Evolutionary conservation across 2,329 filamentous ascomycete genomes (phyloP), one percentile per base, ranked within the genome.

Genomic region (Chaetoscypha palmicola): DNA sequence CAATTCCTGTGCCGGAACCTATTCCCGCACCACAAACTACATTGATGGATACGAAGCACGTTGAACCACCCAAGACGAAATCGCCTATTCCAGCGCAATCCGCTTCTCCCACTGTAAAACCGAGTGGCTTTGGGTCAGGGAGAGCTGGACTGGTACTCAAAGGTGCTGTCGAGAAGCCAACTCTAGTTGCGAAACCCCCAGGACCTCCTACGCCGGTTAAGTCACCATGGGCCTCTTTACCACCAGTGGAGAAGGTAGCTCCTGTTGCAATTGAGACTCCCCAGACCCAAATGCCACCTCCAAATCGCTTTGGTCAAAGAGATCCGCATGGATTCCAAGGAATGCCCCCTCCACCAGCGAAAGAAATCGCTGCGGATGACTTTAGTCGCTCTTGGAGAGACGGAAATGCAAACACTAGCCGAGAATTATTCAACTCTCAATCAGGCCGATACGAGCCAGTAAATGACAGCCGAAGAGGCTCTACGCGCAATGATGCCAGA

Each of bases 361-460:
- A 88, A 59, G 90, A 97, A 61, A 94, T 96, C 51, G 87, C 89
- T 4, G 86, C 90, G 0, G 92, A 97, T 63, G 91, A 95, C 53
- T 97, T 96, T 59, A 94, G 83, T 62, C 77, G 92, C 50, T 79
- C 83, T 24, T 94, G 86, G 82, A 77, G 85, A 57, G 88, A 95
- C 49, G 76, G 81, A 4, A 71, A 73, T 26, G 61, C 70, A 1
- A 71, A 76, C 44, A 71, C 74, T 9, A 81, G 78, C 49, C 74
- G 86, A 45, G 90, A 97, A 63, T 71, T 97, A 0, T 97, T 81
- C 68, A 96, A 97, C 62, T 94, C 91, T n/a, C 85, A 94, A 43
- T 95, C 88, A 42, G 91, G 91, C 14, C 83, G 88, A 39, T 94
- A 95, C 56, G 91, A 97, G 61, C 89, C 90, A 12, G 91, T 90